Evolutionary conservation across 495 filamentous ascomycete genomes (phyloP), one percentile per base, ranked within the genome.

Genomic region (Mytilinidion resinicola): DNA sequence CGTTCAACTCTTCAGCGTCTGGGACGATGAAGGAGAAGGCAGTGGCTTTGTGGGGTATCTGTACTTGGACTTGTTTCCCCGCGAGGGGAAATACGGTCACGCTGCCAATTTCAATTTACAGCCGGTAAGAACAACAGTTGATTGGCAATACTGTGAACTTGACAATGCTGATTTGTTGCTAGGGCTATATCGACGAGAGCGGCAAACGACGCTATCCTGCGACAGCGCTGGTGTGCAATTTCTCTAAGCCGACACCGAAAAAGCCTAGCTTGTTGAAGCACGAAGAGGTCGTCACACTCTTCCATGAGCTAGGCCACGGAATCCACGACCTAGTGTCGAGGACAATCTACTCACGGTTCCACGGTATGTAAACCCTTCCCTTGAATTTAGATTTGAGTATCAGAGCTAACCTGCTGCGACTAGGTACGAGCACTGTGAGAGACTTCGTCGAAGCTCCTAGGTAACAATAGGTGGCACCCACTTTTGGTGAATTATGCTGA

Each of bases 221-320:
- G 39, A 87, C 85, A 15, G 84, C 85, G 3, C 73, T 89, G 53
- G 83, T 89, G 12, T 87, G 82, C 76, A 86, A 86, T 65, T 87
- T 89, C 71, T 81, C 78, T 64, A 87, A 86, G 71, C 82, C 85
- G 6, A 83, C 80, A 1, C 73, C 78, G n/a, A 86, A 83, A 69
- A 86, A 85, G 66, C 85, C 85, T 21, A 80, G 77, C 69, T 77
- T 89, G 36, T 76, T 89, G 21, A 85, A 86, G 71, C 85, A 88
- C 67, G 79, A 85, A 62, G 85, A 88, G 62, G 84, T 86, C 9
- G 79, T 82, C 15, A 85, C 83, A 2, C 79, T 89, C 51, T 87
- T 89, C 78, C 85, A 89, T 73, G 85, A 89, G 63, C 73, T 87
- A 20, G 85, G 85, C 44, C 85, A 88, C 68, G 85, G 83, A n/a